Evolutionary conservation across 2,329 filamentous ascomycete genomes (phyloP), one percentile per base, ranked within the genome.

Genomic region (Fusarium cicatricum): DNA sequence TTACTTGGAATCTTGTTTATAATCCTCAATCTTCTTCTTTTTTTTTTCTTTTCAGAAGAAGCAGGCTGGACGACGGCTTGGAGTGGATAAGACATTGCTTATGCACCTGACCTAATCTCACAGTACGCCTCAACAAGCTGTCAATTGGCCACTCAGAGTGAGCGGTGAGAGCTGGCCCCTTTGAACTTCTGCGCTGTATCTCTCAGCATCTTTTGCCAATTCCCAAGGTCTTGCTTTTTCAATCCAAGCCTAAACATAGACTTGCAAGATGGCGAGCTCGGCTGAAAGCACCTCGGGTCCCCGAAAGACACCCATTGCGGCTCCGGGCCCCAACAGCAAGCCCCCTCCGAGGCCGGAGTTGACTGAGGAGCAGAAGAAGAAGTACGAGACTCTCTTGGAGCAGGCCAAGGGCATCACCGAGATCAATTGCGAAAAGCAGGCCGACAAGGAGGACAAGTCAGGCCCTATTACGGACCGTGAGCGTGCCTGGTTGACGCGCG

Each of bases 401-500:
- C 83, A 84, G 47, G 91, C 87, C 38, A 87, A 84, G 62, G 77
- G 79, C 66, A 96, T 92, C 90, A 85, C 83, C 11, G 85, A 87
- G 10, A 77, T 96, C 21, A 60, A 65, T 29, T 75, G 74, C 64
- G 85, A 84, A 34, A 85, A 86, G 16, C 50, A 62, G 19, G 57
- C 53, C 49, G 61, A 64, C 10, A 70, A 78, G 7, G 83, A 84
- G 65, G 88, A 75, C 58, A 81, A 82, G 58, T 82, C 73, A 9
- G 85, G 85, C 3, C 86, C 91, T 2, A 77, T 98, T 54, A 87
- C 86, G 44, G 92, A 96, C 54, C 78, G 81, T 44, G 95, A 99
- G 77, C 89, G 86, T 70, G 86, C 95, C 78, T 99, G 92, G 87
- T 83, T 99, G 65, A 97, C 93, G 11, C 86, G 88, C 63, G 95